Evolutionary conservation across 106 monocot genomes (phyloP).

Genomic region (Vanilla planifolia): DNA sequence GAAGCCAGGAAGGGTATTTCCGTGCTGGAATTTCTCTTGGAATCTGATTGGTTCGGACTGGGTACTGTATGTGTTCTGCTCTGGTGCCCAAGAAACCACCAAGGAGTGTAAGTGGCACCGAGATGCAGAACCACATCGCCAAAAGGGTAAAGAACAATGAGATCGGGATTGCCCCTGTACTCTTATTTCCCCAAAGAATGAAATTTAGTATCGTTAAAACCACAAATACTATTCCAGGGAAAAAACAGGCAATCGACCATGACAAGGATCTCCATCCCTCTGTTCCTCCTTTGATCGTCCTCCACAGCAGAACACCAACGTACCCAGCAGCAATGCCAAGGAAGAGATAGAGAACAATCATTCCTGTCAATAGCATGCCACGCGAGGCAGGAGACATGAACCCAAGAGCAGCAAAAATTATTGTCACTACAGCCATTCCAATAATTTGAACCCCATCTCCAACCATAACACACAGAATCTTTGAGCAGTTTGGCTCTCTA

Average conservation of each 20-base stretch:
- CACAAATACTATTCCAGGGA: conserved; percentile 20
- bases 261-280: conserved; percentile 17
- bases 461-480: conserved; percentile 23
- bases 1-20: conserved; percentile 27
- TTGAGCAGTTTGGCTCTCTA: conserved; percentile 16
- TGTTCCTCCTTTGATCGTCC: conserved; percentile 18
- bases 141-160: conserved; percentile 21
- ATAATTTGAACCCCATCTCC: conserved; percentile 24
- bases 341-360: conserved; percentile 26
- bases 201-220: conserved; percentile 19
- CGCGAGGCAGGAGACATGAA: conserved; percentile 29
- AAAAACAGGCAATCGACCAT: conserved; percentile 23
- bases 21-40: conserved; percentile 23
- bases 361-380: conserved; percentile 23
- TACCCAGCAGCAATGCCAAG: conserved; percentile 23
- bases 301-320: conserved; percentile 16
- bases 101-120: conserved; percentile 21
- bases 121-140: conserved; percentile 23
- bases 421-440: conserved; percentile 21
- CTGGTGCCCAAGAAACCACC: conserved; percentile 17
- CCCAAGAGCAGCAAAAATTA: conserved; percentile 23
- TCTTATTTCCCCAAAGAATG: conserved; percentile 24
- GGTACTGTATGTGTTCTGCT: conserved; percentile 15
- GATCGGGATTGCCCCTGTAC: conserved; percentile 23
- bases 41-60: conserved; percentile 24